These are phyloP conservation scores for Chaetoceros muelleri DNA, from an alignment of 108 stramenopile genomes.

Conservation along the genomic window DNA sequence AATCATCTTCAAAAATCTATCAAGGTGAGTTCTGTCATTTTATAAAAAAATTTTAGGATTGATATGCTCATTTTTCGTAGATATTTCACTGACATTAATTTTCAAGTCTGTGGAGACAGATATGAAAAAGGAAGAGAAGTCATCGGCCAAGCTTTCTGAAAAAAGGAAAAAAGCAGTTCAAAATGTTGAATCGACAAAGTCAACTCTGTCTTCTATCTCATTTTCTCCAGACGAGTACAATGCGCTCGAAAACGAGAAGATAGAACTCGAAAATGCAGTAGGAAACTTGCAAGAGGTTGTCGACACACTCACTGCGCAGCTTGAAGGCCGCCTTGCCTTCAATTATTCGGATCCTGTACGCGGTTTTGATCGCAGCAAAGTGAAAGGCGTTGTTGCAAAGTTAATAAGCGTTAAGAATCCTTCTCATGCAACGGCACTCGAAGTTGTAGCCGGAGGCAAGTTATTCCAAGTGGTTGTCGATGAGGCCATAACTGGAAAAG, in stretches of 20 bases:
- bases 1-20: conserved; percentile 69
- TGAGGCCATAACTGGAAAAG: conserved; percentile 91
- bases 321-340: conserved; percentile 84
- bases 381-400: conserved; percentile 91
- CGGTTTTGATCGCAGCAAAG: conserved; percentile 88
- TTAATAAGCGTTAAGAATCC: conserved; percentile 76
- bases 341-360: conserved; percentile 85
- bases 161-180: conserved; percentile 35
- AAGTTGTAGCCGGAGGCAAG: conserved; percentile 92
- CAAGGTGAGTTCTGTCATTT: conserved; percentile 30
- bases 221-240: conserved; percentile 54
- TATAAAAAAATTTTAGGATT: neutral
- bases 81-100: neutral
- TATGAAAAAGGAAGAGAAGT: conserved; percentile 72
- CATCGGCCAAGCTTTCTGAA: conserved; percentile 41
- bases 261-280: conserved; percentile 41
- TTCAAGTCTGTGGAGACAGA: conserved; percentile 69
- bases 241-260: conserved; percentile 54
- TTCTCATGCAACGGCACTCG: conserved; percentile 85
- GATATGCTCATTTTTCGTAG: neutral
- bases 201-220: conserved; percentile 26
- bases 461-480: conserved; percentile 97
- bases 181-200: conserved; percentile 37
- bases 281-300: conserved; percentile 43
- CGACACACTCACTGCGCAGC: conserved; percentile 70